Evolutionary conservation across 2,329 filamentous ascomycete species (phyloP).

Genomic region (Diaporthe ampelina): DNA sequence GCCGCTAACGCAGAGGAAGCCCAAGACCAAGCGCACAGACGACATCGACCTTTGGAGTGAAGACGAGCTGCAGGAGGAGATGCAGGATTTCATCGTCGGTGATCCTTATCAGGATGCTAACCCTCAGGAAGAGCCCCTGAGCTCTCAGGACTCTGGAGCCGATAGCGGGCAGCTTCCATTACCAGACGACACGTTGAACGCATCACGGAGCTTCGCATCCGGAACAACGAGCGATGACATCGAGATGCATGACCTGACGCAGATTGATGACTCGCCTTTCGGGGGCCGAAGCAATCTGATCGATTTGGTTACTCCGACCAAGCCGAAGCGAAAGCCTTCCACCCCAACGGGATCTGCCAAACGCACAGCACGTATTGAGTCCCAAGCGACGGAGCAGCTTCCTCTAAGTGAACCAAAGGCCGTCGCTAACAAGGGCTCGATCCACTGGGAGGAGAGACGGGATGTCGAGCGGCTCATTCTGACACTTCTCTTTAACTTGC

Average conservation of each 20-base stretch:
- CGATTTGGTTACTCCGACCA: constrained; percentile 18
- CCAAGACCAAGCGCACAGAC: background rate
- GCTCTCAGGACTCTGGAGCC: background rate
- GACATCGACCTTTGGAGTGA: constrained; percentile 49
- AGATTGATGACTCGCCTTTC: constrained; percentile 22
- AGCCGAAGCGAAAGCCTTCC: constrained; percentile 9
- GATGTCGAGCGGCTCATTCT: constrained; percentile 42
- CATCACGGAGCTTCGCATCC: constrained; percentile 17
- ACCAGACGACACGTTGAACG: background rate
- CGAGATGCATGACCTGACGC: constrained; percentile 38
- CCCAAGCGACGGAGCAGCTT: background rate
- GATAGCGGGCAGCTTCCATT: constrained; percentile 41
- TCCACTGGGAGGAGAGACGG: constrained; percentile 35
- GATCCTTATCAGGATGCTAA: constrained; percentile 43
- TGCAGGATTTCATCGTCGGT: constrained; percentile 65
- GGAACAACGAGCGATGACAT: constrained; percentile 4
- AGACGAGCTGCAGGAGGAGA: constrained; percentile 59
- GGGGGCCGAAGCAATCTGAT: background rate
- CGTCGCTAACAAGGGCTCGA: constrained; percentile 37
- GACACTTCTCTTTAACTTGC: constrained; percentile 34
- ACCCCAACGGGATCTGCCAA: background rate
- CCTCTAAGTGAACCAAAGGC: constrained; percentile 28
- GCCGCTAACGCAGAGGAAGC: constrained; percentile 48
- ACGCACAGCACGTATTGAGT: background rate
- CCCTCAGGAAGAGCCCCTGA: constrained; percentile 21